phyloP scores from a whole-genome alignment of 805 yeast species.

The Candida incommunis region DNA sequence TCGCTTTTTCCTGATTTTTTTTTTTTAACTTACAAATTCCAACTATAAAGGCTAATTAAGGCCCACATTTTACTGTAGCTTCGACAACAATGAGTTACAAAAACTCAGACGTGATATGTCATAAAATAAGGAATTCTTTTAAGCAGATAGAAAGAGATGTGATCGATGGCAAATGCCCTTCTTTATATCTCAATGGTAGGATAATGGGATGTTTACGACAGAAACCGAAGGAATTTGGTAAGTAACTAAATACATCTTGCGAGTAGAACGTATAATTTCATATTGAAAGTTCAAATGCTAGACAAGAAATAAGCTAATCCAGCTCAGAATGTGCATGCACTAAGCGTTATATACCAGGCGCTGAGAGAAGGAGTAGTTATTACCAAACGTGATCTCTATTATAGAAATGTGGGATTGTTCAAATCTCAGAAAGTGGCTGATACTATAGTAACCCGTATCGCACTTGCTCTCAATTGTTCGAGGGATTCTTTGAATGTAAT shows the following conservation, averaged over 20 bases:
- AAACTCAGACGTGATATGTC: too few relatives aligned
- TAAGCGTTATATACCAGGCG: slow-evolving; percentile 9
- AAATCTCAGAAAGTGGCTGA: slow-evolving; percentile 30
- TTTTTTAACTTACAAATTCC: too few relatives aligned
- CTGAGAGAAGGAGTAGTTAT: slow-evolving; percentile 8
- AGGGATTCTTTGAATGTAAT: slow-evolving; percentile 29
- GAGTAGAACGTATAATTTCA: too few relatives aligned
- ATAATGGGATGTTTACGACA: neutral
- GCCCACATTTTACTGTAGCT: too few relatives aligned
- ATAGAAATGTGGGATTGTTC: slow-evolving; percentile 41
- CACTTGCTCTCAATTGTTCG: slow-evolving; percentile 25
- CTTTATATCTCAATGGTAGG: neutral
- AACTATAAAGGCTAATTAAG: too few relatives aligned
- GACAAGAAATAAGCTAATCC: neutral
- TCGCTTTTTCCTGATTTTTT: too few relatives aligned
- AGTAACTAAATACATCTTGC: neutral
- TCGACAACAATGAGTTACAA: too few relatives aligned
- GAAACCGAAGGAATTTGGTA: neutral
- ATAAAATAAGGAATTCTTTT: neutral
- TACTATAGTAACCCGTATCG: slow-evolving; percentile 25
- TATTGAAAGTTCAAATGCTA: too few relatives aligned
- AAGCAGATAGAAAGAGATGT: neutral
- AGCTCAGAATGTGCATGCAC: neutral
- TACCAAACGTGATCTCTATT: slow-evolving; percentile 44
- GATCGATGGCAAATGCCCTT: neutral